Conservation (phyloP, 2,329 filamentous ascomycete species). For the Gyromitra esculenta region DNA sequence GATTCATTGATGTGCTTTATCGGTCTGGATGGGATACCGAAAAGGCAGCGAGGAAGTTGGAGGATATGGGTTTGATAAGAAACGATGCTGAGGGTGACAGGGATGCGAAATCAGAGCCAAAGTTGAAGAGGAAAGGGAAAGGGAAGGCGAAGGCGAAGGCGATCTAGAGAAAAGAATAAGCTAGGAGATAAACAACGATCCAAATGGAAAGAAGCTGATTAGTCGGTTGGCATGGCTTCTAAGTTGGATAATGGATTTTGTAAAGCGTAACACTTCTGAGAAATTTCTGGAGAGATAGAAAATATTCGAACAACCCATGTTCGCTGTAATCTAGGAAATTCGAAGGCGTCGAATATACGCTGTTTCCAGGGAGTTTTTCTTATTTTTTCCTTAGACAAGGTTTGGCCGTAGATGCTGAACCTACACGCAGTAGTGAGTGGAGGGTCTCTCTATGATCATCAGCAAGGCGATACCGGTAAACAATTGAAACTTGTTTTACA, state of each 20-base stretch:
- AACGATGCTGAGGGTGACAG: not conserved
- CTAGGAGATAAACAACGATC: not conserved
- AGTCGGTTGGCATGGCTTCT: not conserved
- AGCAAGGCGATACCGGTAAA: too few relatives aligned
- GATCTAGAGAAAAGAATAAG: not conserved
- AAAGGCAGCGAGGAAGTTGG: conserved; percentile 20
- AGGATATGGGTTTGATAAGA: conserved; percentile 21
- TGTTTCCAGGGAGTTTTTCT: too few relatives aligned
- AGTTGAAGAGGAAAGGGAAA: conserved; percentile 14
- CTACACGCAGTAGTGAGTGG: too few relatives aligned
- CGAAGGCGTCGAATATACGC: too few relatives aligned
- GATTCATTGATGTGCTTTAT: conserved; percentile 33
- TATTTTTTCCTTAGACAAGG: too few relatives aligned
- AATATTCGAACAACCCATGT: too few relatives aligned
- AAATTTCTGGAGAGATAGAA: not conserved
- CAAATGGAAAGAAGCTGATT: not conserved
- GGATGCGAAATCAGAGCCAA: not conserved
- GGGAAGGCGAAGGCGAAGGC: not conserved
- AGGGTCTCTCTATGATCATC: too few relatives aligned
- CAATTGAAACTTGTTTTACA: too few relatives aligned
- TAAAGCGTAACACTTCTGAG: not conserved
- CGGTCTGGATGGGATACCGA: conserved; percentile 37
- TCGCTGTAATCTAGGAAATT: too few relatives aligned
- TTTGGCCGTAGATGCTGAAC: too few relatives aligned
- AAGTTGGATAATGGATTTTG: not conserved